Evolutionary conservation across 2,329 filamentous ascomycete genomes (phyloP), one percentile per base, ranked within the genome.

Genomic region (Meredithiella fracta): DNA sequence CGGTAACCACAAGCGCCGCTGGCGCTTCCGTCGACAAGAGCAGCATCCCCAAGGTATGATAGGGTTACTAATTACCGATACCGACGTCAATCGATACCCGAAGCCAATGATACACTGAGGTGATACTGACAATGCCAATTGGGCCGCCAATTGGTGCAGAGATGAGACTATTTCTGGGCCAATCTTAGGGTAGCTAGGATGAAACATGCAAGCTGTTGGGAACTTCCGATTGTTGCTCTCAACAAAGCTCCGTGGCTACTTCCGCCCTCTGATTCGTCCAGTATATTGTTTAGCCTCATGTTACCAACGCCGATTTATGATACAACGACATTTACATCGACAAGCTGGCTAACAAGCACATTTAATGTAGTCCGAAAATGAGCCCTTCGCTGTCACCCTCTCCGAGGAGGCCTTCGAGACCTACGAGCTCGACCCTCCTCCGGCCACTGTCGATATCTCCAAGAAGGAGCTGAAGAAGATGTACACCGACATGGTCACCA

Each of bases 351-450:
- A 49, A 49, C 23, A 9, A 49, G 9, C 9, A 25, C 23, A 14
- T 26, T 15, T 25, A 22, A 17, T 62, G 56, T 67, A 94, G 89
- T 86, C 90, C 71, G 90, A 96, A 70, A 88, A 96, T 67, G 86
- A 94, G 78, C 81, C 82, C 62, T 97, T 98, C 76, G 80, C 84
- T 66, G 81, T 98, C 69, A 85, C 82, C 67, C 85, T 98, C 70
- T 94, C 88, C 70, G 88, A 96, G 70, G 91, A 97, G 84, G 91
- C 87, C 76, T 98, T 97, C 76, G 92, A 98, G 80, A 96, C 92
- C 58, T 98, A 97, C 75, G 89, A 96, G 77, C 81, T 98, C 68
- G 92, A 98, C 74, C 90, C 91, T 64, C 92, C 92, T 62, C 77
- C 88, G 58, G 96, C 96, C 78, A 90, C 86, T 61, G 75, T 98